Percentiles rank a stretch among this genome's conserved stretches.
Evolutionary conservation across 495 filamentous ascomycete species (phyloP).

Genomic region (Hypomontagnella submonticulosa): DNA sequence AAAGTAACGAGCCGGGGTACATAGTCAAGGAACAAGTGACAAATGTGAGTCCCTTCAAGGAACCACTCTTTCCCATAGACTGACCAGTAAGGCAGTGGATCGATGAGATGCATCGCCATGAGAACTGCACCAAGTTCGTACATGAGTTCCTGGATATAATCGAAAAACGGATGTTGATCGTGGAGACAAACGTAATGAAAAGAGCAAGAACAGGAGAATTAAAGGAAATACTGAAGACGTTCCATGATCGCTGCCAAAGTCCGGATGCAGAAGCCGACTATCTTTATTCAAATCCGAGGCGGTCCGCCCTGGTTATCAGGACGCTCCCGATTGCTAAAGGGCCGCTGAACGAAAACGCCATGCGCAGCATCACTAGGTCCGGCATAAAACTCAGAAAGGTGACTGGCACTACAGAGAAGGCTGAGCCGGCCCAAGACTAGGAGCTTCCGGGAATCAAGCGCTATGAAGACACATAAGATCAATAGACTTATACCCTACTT

Average conservation of each 20-base stretch:
- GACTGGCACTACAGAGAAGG: slow-evolving; percentile 2
- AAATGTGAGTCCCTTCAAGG: too few species aligned
- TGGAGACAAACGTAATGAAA: background rate
- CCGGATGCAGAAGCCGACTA: too few species aligned
- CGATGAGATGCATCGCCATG: background rate
- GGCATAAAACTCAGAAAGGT: too few species aligned
- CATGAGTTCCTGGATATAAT: slow-evolving; percentile 1
- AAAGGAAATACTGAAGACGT: background rate
- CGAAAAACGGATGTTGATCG: background rate
- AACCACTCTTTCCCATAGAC: background rate
- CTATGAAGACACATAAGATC: too few species aligned
- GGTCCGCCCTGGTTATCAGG: too few species aligned
- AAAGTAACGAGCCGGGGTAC: background rate
- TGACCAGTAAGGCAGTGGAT: slow-evolving; percentile 3
- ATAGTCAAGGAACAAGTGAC: slow-evolving; percentile 15
- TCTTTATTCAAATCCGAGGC: too few species aligned
- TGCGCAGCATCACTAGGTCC: too few species aligned
- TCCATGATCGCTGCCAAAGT: background rate
- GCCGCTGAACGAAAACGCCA: too few species aligned
- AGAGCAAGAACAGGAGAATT: background rate
- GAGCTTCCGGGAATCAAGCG: too few species aligned
- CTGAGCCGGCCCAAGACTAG: slow-evolving; percentile 6
- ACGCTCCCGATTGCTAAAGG: background rate
- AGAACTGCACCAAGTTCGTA: background rate
- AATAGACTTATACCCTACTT: too few species aligned